Conservation (phyloP, 148 eudicot genomes). For the Camellia japonica region DNA sequence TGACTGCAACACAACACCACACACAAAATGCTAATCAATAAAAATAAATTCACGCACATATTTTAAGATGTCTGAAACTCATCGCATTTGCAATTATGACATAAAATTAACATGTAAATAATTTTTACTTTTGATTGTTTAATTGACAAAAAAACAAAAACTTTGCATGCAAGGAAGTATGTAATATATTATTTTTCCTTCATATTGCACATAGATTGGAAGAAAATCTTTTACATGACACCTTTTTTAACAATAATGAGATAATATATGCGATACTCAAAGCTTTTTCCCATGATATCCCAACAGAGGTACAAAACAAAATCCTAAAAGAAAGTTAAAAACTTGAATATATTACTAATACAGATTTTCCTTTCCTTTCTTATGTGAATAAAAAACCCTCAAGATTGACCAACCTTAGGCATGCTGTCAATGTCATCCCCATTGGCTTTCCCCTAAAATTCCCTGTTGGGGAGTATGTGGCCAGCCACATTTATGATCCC, state of each 20-base stretch:
- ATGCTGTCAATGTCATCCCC: background rate
- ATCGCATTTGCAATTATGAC: conserved; percentile 3
- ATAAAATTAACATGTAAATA: background rate
- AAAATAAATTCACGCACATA: conserved; percentile 16
- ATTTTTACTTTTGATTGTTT: too few species aligned
- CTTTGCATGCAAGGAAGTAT: background rate
- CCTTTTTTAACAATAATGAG: background rate
- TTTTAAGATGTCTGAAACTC: background rate
- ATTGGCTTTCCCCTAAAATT: background rate
- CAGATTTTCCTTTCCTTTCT: background rate
- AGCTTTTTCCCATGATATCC: background rate
- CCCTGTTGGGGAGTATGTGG: background rate
- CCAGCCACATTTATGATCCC: conserved; percentile 2
- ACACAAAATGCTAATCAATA: conserved; percentile 5
- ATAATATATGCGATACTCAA: background rate
- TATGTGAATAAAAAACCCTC: background rate
- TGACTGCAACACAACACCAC: conserved; percentile 43
- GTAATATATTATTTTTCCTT: background rate
- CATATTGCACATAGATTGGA: background rate
- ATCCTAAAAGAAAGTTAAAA: background rate
- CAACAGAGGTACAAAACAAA: background rate
- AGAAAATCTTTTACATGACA: background rate
- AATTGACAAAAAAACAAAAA: too few species aligned
- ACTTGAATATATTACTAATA: background rate
- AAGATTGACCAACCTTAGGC: background rate